Evolutionary conservation across 495 filamentous ascomycete species (phyloP).

Genomic region (Cercophora scortea): DNA sequence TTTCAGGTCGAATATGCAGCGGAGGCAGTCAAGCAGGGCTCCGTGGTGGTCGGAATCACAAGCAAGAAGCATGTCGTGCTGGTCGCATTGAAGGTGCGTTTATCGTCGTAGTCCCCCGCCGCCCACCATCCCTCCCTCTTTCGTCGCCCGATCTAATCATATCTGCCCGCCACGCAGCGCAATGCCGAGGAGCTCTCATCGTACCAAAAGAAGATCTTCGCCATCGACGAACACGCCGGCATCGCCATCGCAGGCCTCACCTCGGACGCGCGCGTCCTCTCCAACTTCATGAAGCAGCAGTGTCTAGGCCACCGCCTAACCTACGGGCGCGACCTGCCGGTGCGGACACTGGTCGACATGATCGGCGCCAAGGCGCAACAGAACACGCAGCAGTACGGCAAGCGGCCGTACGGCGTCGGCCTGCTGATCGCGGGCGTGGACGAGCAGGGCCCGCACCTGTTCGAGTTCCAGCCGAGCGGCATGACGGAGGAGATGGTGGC

Average conservation of each 20-base stretch:
- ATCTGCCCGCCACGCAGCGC: constrained; percentile 47
- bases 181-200: constrained; percentile 99
- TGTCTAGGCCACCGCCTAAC: constrained; percentile 90
- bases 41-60: constrained; percentile 90
- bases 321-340: constrained; percentile 84
- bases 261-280: constrained; percentile 96
- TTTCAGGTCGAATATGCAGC: constrained; percentile 99
- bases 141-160: constrained; percentile 2
- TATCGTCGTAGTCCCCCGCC: too few relatives aligned
- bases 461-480: constrained; percentile 95
- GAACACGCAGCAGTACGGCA: constrained; percentile 96
- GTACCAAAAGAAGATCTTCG: constrained; percentile 99
- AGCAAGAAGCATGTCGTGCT: constrained; percentile 97
- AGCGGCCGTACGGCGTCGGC: constrained; percentile 93
- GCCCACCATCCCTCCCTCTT: neutral
- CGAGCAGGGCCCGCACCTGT: constrained; percentile 86
- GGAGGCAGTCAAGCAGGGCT: constrained; percentile 98
- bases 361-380: constrained; percentile 95
- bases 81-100: constrained; percentile 84
- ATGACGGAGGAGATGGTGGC: constrained; percentile 96
- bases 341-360: constrained; percentile 77
- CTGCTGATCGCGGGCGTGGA: constrained; percentile 91
- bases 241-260: constrained; percentile 95
- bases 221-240: constrained; percentile 90
- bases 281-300: constrained; percentile 99